phyloP scores from a whole-genome alignment of 2,329 filamentous ascomycete species.

The Clarireedia monteithiana region DNA sequence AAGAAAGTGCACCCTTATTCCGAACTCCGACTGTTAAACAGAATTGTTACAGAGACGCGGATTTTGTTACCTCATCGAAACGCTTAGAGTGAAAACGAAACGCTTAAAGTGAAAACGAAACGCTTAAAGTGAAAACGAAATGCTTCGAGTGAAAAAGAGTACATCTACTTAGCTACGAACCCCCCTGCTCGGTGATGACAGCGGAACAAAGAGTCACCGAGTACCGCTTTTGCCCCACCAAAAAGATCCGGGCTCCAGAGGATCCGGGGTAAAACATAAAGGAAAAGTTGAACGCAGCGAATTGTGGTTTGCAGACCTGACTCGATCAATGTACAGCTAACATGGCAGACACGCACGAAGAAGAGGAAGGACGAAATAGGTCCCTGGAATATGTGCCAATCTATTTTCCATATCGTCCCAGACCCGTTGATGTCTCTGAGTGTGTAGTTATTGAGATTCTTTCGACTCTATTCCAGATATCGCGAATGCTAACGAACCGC shows the following conservation, averaged over 20 bases:
- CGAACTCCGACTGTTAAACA: neutral
- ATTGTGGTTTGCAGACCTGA: neutral
- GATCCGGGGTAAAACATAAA: neutral
- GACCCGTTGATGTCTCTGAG: constrained; percentile 31
- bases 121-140: neutral
- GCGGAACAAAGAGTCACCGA: no score
- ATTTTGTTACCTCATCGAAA: neutral
- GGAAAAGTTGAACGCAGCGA: neutral
- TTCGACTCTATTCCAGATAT: constrained; percentile 8
- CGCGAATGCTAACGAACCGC: neutral
- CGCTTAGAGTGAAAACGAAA: neutral
- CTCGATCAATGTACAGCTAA: neutral
- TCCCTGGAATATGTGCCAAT: neutral
- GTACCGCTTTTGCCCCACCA: no score
- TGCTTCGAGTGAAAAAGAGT: neutral
- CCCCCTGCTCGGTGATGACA: no score
- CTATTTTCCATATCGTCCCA: constrained; percentile 25
- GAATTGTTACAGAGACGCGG: neutral
- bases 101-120: neutral
- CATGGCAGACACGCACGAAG: neutral
- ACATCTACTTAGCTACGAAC: no score
- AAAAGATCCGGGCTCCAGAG: neutral
- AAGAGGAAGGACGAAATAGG: neutral
- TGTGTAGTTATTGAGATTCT: neutral
- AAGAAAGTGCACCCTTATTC: neutral